Evolutionary conservation across 805 yeast genomes (phyloP).

Genomic region (Wickerhamomyces tratensis): DNA sequence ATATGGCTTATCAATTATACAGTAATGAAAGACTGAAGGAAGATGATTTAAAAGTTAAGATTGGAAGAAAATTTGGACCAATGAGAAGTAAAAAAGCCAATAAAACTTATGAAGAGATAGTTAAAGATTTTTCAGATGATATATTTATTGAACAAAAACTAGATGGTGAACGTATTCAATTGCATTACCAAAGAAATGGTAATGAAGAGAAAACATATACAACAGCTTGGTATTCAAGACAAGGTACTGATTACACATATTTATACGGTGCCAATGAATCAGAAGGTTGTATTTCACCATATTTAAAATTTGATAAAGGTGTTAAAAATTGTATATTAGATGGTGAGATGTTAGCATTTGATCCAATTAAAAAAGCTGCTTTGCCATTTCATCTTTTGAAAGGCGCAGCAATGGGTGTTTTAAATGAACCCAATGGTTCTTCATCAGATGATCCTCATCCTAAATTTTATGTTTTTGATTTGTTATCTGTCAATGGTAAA

Average conservation of each 20-base stretch:
- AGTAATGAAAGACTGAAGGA: slow-evolving; percentile 35
- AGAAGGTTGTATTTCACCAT: slow-evolving; percentile 45
- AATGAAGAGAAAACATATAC: slow-evolving; percentile 22
- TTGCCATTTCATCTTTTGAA: slow-evolving; percentile 79
- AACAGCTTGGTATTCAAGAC: slow-evolving; percentile 38
- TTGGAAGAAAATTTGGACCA: slow-evolving; percentile 51
- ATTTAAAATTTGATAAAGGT: slow-evolving; percentile 27
- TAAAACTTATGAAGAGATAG: slow-evolving; percentile 38
- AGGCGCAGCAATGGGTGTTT: slow-evolving; percentile 51
- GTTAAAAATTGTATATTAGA: slow-evolving; percentile 44
- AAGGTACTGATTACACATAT: slow-evolving; percentile 63
- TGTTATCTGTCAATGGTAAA: slow-evolving; percentile 57
- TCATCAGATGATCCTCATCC: slow-evolving; percentile 34
- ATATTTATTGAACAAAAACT: slow-evolving; percentile 83
- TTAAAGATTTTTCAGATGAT: slow-evolving; percentile 31
- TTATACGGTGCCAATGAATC: slow-evolving; percentile 49
- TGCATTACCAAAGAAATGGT: slow-evolving; percentile 45
- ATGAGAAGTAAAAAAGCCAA: slow-evolving; percentile 57
- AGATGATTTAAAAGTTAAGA: slow-evolving; percentile 24
- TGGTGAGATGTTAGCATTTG: slow-evolving; percentile 93
- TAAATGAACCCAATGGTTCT: slow-evolving; percentile 31
- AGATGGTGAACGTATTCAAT: slow-evolving; percentile 84
- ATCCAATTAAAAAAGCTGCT: slow-evolving; percentile 40
- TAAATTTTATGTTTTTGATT: slow-evolving; percentile 59
- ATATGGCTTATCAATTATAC: slow-evolving; percentile 46